Evolutionary conservation across 2,329 filamentous ascomycete species (phyloP), one percentile per base, ranked within the genome.

Genomic region (Epichloe sibirici): DNA sequence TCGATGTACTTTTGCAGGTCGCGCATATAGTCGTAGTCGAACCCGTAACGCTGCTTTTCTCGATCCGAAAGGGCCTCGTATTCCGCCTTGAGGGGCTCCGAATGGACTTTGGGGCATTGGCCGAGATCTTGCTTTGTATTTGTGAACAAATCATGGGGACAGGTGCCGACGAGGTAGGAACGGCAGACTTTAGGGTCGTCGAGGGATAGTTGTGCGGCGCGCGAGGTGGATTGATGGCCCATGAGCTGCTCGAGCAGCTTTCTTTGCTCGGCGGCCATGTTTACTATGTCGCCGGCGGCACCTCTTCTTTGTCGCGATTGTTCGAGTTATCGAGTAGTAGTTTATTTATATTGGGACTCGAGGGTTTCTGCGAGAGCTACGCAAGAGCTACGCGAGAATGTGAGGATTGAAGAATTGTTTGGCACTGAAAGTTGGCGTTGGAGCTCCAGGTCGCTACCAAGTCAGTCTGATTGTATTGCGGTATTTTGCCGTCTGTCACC

Each of bases 61-160:
- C 81, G 71, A 2, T 85, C 74, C 4, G 85, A 73, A 0, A 93
- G 81, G 1, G 73, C 76, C 60, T 94, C 86, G 69, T 93, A 98
- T 67, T 98, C 90, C 47, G 83, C 75, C 70, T 95, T 96, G 58
- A 97, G 77, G 12, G 83, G 82, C 66, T 96, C 90, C 48, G 82
- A 87, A 72, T 98, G 93, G 28, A 91, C 79, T 66, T 91, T 93
- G 48, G 88, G 81, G 65, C 93, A 98, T 0, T 83, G 80, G 2
- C 93, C 93, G 37, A 97, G 80, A 67, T 98, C 93, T 54, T 97
- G 90, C 74, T 96, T 97, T 45, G 93, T 98, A 73, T 98, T 98
- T 59, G 91, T 98, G 78, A 98, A 98, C 65, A 98, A 88, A 67
- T 98, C 93, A 75, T 97, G 91, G 1, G 93, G 93, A 69, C 93